Evolutionary conservation across 805 yeast species (phyloP).

Genomic region (Jamesozyma rosinii): DNA sequence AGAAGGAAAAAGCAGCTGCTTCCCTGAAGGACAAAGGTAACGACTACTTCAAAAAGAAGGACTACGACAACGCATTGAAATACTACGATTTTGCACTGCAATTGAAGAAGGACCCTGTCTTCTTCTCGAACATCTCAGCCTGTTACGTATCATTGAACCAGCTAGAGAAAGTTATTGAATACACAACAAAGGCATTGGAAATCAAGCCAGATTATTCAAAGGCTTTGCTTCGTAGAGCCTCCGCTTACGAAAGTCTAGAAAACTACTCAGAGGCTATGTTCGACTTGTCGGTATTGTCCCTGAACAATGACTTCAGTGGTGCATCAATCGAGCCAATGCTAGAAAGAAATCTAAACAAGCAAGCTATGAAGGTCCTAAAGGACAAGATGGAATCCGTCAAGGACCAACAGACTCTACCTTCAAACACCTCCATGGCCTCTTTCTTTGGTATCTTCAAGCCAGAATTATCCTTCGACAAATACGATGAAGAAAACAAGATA

Average conservation of each 20-base stretch:
- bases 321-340: conserved; percentile 68
- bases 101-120: conserved; percentile 75
- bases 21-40: conserved; percentile 88
- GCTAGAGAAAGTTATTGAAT: conserved; percentile 76
- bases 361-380: conserved; percentile 64
- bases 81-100: conserved; percentile 71
- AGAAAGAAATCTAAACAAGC: conserved; percentile 78
- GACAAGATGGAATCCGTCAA: conserved; percentile 31
- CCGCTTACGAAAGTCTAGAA: conserved; percentile 77
- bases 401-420: conserved; percentile 48
- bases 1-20: conserved; percentile 56
- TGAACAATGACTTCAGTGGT: conserved; percentile 75
- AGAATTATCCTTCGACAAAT: conserved; percentile 41
- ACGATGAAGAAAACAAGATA: conserved; percentile 48
- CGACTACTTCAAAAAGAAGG: conserved; percentile 57
- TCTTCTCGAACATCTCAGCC: conserved; percentile 92
- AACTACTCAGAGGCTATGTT: conserved; percentile 76
- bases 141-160: conserved; percentile 79
- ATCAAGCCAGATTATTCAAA: conserved; percentile 85
- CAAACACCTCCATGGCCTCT: conserved; percentile 74
- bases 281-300: conserved; percentile 82
- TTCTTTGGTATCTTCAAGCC: conserved; percentile 78
- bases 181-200: conserved; percentile 76
- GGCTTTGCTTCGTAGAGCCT: conserved; percentile 87
- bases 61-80: conserved; percentile 66